Evolutionary conservation across 2,329 filamentous ascomycete species (phyloP), one percentile per base, ranked within the genome.

Genomic region (Macrophomina phaseolina): DNA sequence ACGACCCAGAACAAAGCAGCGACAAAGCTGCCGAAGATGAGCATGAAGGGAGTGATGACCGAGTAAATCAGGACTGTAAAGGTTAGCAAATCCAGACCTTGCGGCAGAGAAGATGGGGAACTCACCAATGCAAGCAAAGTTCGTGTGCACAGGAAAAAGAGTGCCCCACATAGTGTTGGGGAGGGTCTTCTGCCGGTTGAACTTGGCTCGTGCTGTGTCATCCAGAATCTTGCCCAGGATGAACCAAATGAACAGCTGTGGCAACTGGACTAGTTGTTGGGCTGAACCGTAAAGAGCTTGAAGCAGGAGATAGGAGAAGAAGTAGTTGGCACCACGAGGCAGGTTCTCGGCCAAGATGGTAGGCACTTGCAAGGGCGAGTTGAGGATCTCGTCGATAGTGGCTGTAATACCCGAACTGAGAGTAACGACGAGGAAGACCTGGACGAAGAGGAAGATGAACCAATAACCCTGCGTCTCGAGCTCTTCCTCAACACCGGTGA

Each of bases 291-390:
- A 62, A 14, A 67, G 56, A 0, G 94, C 93, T 74, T 98, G 95
- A 9, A 99, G 89, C 75, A 97, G 90, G 89, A 99, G 94, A 85
- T 99, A 99, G 0, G 93, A 94, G 84, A 97, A 98, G 83, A 98
- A 99, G 79, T 98, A 99, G 76, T 97, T 97, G 72, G 93, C 91
- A 0, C 94, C 90, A 71, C 88, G 91, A 1, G 95, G 95, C 5
- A 99, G 82, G 68, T 94, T 95, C 11, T 83, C 77, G 0, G 94
- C 94, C 34, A 99, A 81, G 0, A 91, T 84, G 18, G 87, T 78
- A 0, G 95, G 87, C 67, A 96, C 87, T 45, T 84, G 85, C n/a
- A 82, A 80, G 7, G 92, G 89, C 53, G 92, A 84, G 42, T 87
- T 78, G 3, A 90, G 82, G 11, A 95, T 76, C n/a, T 86, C 82